Evolutionary conservation across 2,329 filamentous ascomycete genomes (phyloP).

Genomic region (Domatiomyces globalis): DNA sequence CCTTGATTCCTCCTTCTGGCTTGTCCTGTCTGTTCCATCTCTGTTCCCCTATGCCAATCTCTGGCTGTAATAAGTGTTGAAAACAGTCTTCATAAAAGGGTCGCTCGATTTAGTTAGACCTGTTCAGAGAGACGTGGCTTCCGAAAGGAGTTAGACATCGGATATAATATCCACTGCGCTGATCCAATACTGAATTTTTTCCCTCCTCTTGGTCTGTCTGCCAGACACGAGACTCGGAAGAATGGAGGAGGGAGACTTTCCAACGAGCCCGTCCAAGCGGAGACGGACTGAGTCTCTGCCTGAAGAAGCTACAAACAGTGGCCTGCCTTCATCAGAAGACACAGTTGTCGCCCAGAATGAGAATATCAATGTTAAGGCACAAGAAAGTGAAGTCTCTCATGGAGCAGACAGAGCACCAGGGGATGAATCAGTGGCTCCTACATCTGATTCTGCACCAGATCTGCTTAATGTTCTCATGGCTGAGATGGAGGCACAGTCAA

Average conservation of each 20-base stretch:
- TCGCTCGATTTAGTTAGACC: background rate
- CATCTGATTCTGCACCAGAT: background rate
- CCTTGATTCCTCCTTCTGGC: conserved; percentile 1
- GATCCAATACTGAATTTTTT: background rate
- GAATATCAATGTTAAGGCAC: background rate
- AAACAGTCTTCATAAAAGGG: background rate
- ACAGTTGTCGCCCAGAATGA: background rate
- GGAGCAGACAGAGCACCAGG: background rate
- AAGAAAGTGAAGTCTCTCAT: background rate
- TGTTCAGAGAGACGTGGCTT: background rate
- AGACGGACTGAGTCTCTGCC: conserved; percentile 12
- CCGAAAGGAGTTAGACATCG: background rate
- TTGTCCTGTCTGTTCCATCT: background rate
- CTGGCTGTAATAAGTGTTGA: background rate
- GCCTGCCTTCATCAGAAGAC: background rate
- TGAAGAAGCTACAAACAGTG: conserved; percentile 1
- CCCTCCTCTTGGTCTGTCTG: background rate
- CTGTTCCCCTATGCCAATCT: background rate
- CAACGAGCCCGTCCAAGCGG: conserved; percentile 14
- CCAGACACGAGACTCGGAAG: background rate
- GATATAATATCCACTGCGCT: no score
- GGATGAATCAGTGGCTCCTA: background rate
- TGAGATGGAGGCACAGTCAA: background rate
- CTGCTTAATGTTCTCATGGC: background rate
- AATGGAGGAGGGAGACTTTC: conserved; percentile 7